Evolutionary conservation across 805 yeast genomes (phyloP), one percentile per base, ranked within the genome.

Genomic region (Yueomyces sp.): DNA sequence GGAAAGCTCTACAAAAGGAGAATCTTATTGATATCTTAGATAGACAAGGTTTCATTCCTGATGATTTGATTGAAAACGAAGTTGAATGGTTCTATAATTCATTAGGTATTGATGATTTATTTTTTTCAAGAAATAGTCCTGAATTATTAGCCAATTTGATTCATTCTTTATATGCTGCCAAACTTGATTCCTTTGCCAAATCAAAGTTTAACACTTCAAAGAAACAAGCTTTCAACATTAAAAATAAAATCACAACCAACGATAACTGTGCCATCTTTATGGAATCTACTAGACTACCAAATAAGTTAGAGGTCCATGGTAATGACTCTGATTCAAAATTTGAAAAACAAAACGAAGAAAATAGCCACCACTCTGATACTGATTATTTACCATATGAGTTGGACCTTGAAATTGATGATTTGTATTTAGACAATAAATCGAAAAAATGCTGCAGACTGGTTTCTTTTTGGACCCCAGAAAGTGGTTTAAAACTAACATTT

Each of bases 221-320:
- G 3, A 29, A 11, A 28, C 41, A 44, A 34, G 33, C 33, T 67
- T 49, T 80, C 81, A 26, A 78, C 50, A 80, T 90, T 50, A 85
- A 81, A 49, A 85, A 86, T 61, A 81, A 80, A 59, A 73, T 87
- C 49, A 88, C 85, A 60, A 73, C 76, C 40, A 49, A 48, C 30
- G 81, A 76, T 19, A 88, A 83, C 59, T 95, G 86, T 57, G 96
- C 96, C 2, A 92, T 86, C 34, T 92, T 83, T 60, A 85, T 90
- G 62, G 95, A 85, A 58, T 74, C 77, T 8, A 79, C 77, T 8
- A 26, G 4, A 28, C 7, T 19, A 19, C 4, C 31, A 42, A 42
- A 36, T n/a, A n/a, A 5, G 5, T 34, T 34, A n/a, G n/a, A 34
- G 5, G n/a, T 9, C n/a, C 26, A 34, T 9, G 37, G 37, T 7